Percentiles rank a stretch among this genome's conserved stretches.
These are phyloP conservation scores for Thinopyrum elongatum DNA, from an alignment of 176 grass and related monocot genomes.

Conservation along the genomic window DNA sequence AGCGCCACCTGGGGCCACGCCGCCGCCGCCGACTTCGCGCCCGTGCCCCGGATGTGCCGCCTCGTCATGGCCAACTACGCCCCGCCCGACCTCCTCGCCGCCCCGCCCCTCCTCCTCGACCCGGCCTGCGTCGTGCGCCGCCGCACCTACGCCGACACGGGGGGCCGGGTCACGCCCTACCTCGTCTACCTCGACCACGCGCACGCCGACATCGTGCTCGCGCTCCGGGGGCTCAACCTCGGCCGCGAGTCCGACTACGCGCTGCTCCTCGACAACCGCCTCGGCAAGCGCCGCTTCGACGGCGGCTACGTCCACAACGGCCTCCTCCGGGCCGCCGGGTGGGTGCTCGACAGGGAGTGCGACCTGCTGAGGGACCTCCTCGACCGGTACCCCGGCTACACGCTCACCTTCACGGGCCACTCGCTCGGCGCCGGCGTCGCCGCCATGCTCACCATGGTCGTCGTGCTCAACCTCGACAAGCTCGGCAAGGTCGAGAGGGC, in stretches of 20 bases:
- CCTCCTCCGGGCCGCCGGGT: constrained; percentile 66
- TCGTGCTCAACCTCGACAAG: constrained; percentile 73
- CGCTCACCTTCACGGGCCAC: constrained; percentile 78
- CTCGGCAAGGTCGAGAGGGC: constrained; percentile 53
- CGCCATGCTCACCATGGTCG: constrained; percentile 75
- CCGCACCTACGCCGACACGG: constrained; percentile 60
- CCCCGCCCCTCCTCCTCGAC: constrained; percentile 36
- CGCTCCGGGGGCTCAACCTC: constrained; percentile 75
- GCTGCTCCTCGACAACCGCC: constrained; percentile 79
- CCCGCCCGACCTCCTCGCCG: neutral
- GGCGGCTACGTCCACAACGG: constrained; percentile 92
- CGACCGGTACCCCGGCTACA: constrained; percentile 55
- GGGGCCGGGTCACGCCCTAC: constrained; percentile 75
- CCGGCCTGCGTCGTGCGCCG: constrained; percentile 43
- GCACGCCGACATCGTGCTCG: constrained; percentile 72
- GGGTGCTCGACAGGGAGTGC: constrained; percentile 77
- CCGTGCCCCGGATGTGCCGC: constrained; percentile 81
- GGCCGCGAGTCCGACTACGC: constrained; percentile 76
- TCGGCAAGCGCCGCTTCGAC: constrained; percentile 76
- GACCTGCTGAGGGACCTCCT: constrained; percentile 62
- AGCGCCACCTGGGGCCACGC: constrained; percentile 79
- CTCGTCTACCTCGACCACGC: constrained; percentile 81
- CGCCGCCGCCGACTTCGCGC: constrained; percentile 62
- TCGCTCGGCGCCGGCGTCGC: constrained; percentile 71
- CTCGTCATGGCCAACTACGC: constrained; percentile 82